A percentile compares a stretch with the other conserved stretches of the same genome.
Evolutionary conservation across 169 alveolate species (phyloP).

Genomic region (Amoebophrya sp.): DNA sequence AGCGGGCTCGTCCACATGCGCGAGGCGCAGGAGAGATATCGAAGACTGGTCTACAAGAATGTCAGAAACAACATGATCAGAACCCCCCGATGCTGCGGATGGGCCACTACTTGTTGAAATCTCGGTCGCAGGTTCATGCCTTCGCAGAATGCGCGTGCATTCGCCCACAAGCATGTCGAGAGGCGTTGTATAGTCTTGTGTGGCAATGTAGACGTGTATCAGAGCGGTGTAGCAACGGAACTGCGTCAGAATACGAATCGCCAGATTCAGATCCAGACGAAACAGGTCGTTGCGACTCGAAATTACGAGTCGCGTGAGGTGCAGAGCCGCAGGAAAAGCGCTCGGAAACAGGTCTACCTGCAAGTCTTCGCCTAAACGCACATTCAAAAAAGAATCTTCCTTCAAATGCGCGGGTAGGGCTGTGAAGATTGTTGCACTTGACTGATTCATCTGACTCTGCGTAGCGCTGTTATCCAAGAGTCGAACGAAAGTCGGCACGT

Average conservation of each 20-base stretch:
- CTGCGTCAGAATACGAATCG: background rate
- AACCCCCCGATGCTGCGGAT: background rate
- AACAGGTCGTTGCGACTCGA: background rate
- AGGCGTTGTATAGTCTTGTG: background rate
- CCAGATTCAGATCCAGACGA: background rate
- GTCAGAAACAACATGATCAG: background rate
- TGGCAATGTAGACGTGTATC: background rate
- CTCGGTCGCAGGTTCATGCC: background rate
- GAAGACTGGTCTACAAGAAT: background rate
- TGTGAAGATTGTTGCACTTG: too few relatives aligned
- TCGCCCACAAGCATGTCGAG: background rate
- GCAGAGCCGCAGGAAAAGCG: background rate
- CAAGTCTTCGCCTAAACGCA: background rate
- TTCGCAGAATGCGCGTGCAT: background rate
- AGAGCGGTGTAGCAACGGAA: conserved; percentile 23
- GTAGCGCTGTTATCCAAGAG: too few relatives aligned
- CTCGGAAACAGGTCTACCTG: background rate
- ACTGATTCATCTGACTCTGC: too few relatives aligned
- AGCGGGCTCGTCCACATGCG: conserved; percentile 13
- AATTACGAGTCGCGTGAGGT: background rate
- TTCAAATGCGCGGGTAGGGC: too few relatives aligned
- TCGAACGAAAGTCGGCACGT: too few relatives aligned
- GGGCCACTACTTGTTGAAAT: background rate
- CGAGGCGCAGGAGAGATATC: too few relatives aligned
- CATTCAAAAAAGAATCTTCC: too few relatives aligned